Conservation (phyloP, 208 protist genomes). For the Trypanosoma vivax region DNA sequence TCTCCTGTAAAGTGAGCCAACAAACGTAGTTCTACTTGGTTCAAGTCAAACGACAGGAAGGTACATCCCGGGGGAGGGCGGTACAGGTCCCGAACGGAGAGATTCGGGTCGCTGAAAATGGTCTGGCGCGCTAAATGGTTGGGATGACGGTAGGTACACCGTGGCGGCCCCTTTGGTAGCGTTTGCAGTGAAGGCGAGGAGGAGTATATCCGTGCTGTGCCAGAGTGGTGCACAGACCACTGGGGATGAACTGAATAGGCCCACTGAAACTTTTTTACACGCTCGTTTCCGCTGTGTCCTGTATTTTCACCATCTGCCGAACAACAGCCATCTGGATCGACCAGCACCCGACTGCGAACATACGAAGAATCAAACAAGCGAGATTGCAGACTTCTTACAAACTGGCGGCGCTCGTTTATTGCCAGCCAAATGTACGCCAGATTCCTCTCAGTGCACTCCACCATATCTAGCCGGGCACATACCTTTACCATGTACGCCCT, state of each 20-base stretch:
- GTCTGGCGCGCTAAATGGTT: neutral
- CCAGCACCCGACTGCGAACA: constrained; percentile 12
- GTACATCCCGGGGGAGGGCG: constrained; percentile 52
- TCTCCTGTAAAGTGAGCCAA: constrained; percentile 73
- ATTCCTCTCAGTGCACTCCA: neutral
- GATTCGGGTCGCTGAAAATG: constrained; percentile 29
- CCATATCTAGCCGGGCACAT: neutral
- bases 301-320: neutral
- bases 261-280: constrained; percentile 3
- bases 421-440: constrained; percentile 36
- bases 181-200: constrained; percentile 64
- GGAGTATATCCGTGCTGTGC: constrained; percentile 60
- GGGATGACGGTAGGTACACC: neutral
- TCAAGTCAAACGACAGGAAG: constrained; percentile 73
- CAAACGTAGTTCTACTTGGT: constrained; percentile 80
- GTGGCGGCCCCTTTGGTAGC: constrained; percentile 32
- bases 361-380: constrained; percentile 17
- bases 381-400: constrained; percentile 19
- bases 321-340: neutral
- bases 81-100: constrained; percentile 66
- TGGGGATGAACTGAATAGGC: constrained; percentile 65
- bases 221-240: constrained; percentile 50
- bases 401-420: constrained; percentile 29
- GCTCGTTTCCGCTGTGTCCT: neutral
- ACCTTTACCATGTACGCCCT: constrained; percentile 1